Evolutionary conservation across 495 filamentous ascomycete genomes (phyloP), one percentile per base, ranked within the genome.

Genomic region (Podospora anserina): DNA sequence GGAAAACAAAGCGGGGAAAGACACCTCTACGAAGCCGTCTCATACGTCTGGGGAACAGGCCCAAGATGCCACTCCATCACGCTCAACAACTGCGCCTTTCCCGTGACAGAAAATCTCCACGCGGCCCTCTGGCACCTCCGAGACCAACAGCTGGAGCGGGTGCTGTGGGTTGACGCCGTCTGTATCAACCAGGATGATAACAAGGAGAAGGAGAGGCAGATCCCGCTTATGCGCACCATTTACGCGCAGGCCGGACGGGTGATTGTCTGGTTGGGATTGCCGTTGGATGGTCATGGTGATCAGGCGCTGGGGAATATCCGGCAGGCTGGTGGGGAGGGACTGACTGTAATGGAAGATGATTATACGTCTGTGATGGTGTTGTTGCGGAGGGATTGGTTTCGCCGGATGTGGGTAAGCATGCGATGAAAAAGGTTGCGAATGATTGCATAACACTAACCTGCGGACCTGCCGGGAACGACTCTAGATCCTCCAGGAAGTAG

Each of bases 401-500:
- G 19, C 16, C 54, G 54, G 16, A 56, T 56, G 15, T 56, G 54
- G 54, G 54, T 56, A 56, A 18, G 54, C 19, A 18, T 20, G 54
- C 19, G 54, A 20, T 56, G 54, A 15, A 56, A 18, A 56, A 18
- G 54, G 16, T 20, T 3, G 6, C 19, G 15, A 4, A 18, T 56
- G 54, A 20, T 56, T 18, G 19, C 54, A 56, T 18, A 9, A 18
- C 16, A 20, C 54, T 20, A 56, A 56, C 54, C 15, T 18, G 2
- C 54, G 15, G 15, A 56, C 19, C 54, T 4, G 15, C 19, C 15
- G 30, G 30, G 30, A 32, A 32, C 30, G 30, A 0, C 7, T 56
- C 54, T 56, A 56, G 54, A 20, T 56, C 54, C 54, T 56, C 19
- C 54, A 56, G 19, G 54, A 56, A 56, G 54, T 56, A 20, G 54